phyloP scores from a whole-genome alignment of 1,139 yeast species.

The Suzukiozyma palmioleophila region DNA sequence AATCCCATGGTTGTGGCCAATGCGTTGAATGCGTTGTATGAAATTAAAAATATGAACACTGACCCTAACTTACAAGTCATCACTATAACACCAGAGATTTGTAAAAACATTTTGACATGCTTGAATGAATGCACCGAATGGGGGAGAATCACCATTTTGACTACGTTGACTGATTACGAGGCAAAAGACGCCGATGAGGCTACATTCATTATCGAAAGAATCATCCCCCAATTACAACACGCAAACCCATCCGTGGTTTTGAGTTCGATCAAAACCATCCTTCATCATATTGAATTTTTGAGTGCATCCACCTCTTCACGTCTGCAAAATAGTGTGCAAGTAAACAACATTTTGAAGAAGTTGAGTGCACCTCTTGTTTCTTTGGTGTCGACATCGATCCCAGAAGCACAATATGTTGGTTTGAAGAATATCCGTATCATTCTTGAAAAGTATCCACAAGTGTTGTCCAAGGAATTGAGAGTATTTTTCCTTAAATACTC shows the following conservation, averaged over 20 bases:
- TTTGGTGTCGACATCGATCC: conserved; percentile 74
- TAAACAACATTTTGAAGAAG: conserved; percentile 54
- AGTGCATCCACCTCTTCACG: no score
- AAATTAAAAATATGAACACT: conserved; percentile 59
- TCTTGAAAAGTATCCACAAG: conserved; percentile 80
- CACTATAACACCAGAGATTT: conserved; percentile 38
- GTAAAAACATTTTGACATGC: conserved; percentile 70
- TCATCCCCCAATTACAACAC: conserved; percentile 94
- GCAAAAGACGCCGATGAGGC: conserved; percentile 61
- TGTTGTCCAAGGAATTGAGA: conserved; percentile 75
- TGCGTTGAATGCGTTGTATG: conserved; percentile 81
- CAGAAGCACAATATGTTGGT: conserved; percentile 95
- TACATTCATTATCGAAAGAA: conserved; percentile 82
- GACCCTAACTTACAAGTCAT: conserved; percentile 48
- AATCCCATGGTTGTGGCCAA: conserved; percentile 98
- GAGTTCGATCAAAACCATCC: conserved; percentile 76
- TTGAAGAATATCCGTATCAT: conserved; percentile 87
- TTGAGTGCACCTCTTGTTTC: conserved; percentile 92
- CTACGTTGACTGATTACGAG: conserved; percentile 72
- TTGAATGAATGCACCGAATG: conserved; percentile 97
- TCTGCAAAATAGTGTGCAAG: conserved; percentile 22
- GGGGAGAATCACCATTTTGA: conserved; percentile 91
- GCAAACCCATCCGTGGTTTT: conserved; percentile 95
- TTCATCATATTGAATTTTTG: conserved; percentile 56
- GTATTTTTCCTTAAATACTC: conserved; percentile 92